phyloP scores from a whole-genome alignment of 306 rosid genomes.

The Quercus ilex region DNA sequence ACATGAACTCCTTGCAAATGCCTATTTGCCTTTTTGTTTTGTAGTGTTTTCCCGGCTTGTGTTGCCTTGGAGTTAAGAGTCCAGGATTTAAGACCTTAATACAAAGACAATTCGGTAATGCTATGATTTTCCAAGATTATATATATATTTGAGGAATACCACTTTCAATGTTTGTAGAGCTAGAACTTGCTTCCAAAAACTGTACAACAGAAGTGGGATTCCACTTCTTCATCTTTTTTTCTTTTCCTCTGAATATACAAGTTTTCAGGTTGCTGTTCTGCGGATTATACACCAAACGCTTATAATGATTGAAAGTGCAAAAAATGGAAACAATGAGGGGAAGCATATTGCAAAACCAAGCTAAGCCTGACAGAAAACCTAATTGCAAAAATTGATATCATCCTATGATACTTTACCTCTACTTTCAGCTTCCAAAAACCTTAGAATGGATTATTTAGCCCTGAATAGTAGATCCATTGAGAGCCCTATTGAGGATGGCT shows the following conservation, averaged over 20 bases:
- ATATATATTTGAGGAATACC: not conserved
- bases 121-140: not conserved
- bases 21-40: too few relatives aligned
- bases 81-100: too few relatives aligned
- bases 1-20: too few relatives aligned
- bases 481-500: conserved; percentile 64
- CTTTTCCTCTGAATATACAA: conserved; percentile 41
- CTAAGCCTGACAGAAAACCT: conserved; percentile 11
- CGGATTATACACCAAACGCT: conserved; percentile 32
- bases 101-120: too few relatives aligned
- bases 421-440: conserved; percentile 36
- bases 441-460: conserved; percentile 38
- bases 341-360: conserved; percentile 30
- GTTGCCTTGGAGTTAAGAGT: too few relatives aligned
- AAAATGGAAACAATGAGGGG: conserved; percentile 28
- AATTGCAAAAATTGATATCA: conserved; percentile 24
- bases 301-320: conserved; percentile 37
- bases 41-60: too few relatives aligned
- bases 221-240: not conserved
- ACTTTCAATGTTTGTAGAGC: conserved; percentile 22
- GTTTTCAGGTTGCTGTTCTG: conserved; percentile 24
- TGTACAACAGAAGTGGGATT: conserved; percentile 48
- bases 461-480: conserved; percentile 52
- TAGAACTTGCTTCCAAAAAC: conserved; percentile 24
- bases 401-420: conserved; percentile 16